These are phyloP conservation scores for Ogataea dorogensis DNA, from an alignment of 805 yeast species.

Conservation along the genomic window DNA sequence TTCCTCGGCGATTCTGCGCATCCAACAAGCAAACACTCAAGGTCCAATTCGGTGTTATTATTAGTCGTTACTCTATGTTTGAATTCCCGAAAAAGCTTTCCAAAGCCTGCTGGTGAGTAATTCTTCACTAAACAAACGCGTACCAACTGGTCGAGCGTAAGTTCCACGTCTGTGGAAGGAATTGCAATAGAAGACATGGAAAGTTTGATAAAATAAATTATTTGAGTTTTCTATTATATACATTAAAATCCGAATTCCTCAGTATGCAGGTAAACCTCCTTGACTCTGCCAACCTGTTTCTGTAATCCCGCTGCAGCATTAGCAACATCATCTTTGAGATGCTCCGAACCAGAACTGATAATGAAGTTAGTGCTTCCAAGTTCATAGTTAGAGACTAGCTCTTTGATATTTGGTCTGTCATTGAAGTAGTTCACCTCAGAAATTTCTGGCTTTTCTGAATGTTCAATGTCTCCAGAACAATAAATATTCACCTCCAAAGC, in stretches of 20 bases:
- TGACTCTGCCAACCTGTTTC: constrained; percentile 32
- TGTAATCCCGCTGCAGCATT: constrained; percentile 43
- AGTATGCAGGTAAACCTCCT: constrained; percentile 50
- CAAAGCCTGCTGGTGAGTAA: constrained; percentile 28
- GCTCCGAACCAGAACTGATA: constrained; percentile 46
- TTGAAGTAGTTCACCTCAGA: constrained; percentile 2
- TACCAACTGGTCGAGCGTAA: constrained; percentile 24
- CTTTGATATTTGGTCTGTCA: constrained; percentile 17
- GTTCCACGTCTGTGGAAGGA: constrained; percentile 20
- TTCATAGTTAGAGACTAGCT: constrained; percentile 23
- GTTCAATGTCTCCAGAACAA: constrained; percentile 5
- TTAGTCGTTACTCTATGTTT: constrained; percentile 18
- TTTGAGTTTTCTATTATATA: not conserved
- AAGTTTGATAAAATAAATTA: not conserved
- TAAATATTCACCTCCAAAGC: constrained; percentile 20
- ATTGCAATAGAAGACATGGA: constrained; percentile 18
- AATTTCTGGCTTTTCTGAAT: not conserved
- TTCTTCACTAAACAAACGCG: constrained; percentile 22
- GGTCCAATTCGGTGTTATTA: constrained; percentile 13
- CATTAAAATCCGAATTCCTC: constrained; percentile 48
- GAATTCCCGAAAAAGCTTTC: constrained; percentile 29
- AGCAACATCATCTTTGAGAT: constrained; percentile 40
- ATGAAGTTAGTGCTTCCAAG: constrained; percentile 39
- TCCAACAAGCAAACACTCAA: constrained; percentile 20
- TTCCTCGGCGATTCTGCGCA: constrained; percentile 22